Evolutionary conservation across 495 filamentous ascomycete species (phyloP), one percentile per base, ranked within the genome.

Genomic region (Neurospora sp.): DNA sequence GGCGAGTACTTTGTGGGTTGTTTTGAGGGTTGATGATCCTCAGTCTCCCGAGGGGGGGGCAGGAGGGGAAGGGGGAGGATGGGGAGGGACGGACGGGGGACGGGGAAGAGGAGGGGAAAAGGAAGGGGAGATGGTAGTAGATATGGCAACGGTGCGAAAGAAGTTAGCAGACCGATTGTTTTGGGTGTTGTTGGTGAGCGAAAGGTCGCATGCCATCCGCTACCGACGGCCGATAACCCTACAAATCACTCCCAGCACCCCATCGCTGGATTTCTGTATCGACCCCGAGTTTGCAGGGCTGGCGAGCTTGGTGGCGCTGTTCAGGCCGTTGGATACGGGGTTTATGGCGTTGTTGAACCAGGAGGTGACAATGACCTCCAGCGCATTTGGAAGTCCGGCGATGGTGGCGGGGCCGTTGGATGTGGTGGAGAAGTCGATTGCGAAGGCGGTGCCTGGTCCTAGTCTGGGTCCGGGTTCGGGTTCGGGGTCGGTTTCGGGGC

Each of bases 181-280:
- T 76, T 92, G 89, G 89, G 78, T 91, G 1, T 79, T 91, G 8
- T 82, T 92, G 42, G 81, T 90, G 8, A 87, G 88, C 1, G 90
- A 92, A 79, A 84, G 89, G 80, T 88, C 91, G 8, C 92, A 93
- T 76, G 92, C 90, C 9, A 85, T 94, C n/a, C 90, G 93, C 75
- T 83, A 88, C 76, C 84, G 91, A 79, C 82, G 90, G 73, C 89
- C 91, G 44, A 85, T 92, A 59, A 87, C 87, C 8, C 88, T 88
- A 69, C 88, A 86, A 70, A 83, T 89, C 12, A 88, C 88, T 3
- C 44, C 70, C 0, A 61, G 69, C 17, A 45, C 72, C 6, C 70
- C 53, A 3, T 40, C 48, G 8, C 72, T 87, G 17, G 80, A 83
- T 9, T 53, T 53, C 5, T 16, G 53, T 17, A 0, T 6, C 53